Conservation (phyloP, 495 filamentous ascomycete species). For the Jackrogersella multiformis region DNA sequence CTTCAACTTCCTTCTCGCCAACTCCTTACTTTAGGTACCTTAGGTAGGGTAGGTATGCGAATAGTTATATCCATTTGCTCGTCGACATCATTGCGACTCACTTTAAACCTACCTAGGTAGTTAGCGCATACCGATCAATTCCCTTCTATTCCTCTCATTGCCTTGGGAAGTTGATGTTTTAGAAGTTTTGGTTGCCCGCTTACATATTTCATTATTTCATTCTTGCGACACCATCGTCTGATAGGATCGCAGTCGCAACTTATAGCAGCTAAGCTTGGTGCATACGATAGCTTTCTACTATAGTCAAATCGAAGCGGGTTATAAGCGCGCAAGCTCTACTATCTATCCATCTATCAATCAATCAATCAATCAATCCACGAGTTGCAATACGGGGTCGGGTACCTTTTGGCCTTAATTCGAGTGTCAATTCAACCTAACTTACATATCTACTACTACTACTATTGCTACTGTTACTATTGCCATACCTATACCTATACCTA, state of each 20-base stretch:
- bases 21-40: too few species aligned
- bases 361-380: not conserved
- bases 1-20: constrained; percentile 26
- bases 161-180: not conserved
- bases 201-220: constrained; percentile 2
- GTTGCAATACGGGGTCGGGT: not conserved
- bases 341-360: constrained; percentile 1
- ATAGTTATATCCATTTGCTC: not conserved
- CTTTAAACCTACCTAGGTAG: constrained; percentile 7
- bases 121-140: constrained; percentile 4
- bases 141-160: not conserved
- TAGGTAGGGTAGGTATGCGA: too few species aligned
- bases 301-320: not conserved
- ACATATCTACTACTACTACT: not conserved
- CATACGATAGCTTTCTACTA: constrained; percentile 11
- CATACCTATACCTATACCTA: not conserved
- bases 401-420: not conserved
- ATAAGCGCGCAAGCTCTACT: not conserved
- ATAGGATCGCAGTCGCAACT: constrained; percentile 11
- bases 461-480: not conserved
- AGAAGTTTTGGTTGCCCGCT: not conserved
- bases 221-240: constrained; percentile 16
- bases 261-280: constrained; percentile 3
- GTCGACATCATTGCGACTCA: constrained; percentile 5
- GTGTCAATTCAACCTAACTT: not conserved